Conservation (phyloP, 2,329 filamentous ascomycete species). For the Pezicula rhizophila region DNA sequence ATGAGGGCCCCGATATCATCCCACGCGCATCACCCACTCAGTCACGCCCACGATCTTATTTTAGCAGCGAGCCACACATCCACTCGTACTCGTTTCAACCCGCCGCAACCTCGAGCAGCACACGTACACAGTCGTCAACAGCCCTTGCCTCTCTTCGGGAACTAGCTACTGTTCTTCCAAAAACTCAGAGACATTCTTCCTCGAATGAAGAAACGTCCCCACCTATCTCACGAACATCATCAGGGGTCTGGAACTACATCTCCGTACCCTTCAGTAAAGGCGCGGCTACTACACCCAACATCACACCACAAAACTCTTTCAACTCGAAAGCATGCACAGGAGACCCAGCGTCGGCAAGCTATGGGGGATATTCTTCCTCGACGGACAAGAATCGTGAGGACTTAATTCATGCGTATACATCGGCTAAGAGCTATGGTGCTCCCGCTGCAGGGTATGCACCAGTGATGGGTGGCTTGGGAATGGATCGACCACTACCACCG, state of each 20-base stretch:
- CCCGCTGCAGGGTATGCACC: slow-evolving; percentile 38
- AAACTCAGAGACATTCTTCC: slow-evolving; percentile 1
- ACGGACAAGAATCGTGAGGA: slow-evolving; percentile 17
- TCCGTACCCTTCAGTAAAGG: slow-evolving; percentile 20
- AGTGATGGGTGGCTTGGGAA: slow-evolving; percentile 26
- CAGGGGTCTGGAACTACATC: slow-evolving; percentile 25
- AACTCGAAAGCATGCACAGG: slow-evolving; percentile 8
- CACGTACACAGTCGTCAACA: slow-evolving; percentile 13
- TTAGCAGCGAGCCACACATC: slow-evolving; percentile 41
- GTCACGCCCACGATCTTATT: slow-evolving; percentile 50
- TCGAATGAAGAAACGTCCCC: slow-evolving; percentile 4
- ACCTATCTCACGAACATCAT: slow-evolving; percentile 15
- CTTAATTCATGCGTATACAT: slow-evolving; percentile 8
- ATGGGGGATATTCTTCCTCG: slow-evolving; percentile 1
- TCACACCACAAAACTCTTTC: slow-evolving; percentile 20
- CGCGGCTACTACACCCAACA: slow-evolving; percentile 15
- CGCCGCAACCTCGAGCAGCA: slow-evolving; percentile 22
- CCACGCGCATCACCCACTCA: slow-evolving; percentile 58
- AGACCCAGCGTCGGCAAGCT: slow-evolving; percentile 11
- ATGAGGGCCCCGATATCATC: slow-evolving; percentile 55
- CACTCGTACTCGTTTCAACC: slow-evolving; percentile 30
- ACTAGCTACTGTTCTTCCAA: slow-evolving; percentile 22
- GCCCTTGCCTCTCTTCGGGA: slow-evolving; percentile 22
- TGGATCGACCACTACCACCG: slow-evolving; percentile 51
- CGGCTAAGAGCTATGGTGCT: neutral